These are phyloP conservation scores for Candida pseudoviswanathii DNA, from an alignment of 1,139 yeast species.

Conservation along the genomic window DNA sequence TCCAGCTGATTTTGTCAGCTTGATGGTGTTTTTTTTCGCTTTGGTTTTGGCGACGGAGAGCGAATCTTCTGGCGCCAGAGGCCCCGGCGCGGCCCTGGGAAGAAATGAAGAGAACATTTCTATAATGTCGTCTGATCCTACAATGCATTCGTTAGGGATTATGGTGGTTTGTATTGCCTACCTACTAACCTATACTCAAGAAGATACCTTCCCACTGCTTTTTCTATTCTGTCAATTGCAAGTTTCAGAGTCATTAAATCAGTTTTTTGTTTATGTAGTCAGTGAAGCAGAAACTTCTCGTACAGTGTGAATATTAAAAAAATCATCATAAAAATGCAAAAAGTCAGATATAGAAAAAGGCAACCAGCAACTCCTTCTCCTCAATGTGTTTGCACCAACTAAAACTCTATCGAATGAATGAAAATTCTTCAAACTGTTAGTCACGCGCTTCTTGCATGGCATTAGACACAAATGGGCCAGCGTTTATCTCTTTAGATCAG, in stretches of 20 bases:
- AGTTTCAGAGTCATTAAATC: conserved; percentile 77
- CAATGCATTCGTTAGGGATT: no score
- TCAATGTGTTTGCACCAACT: no score
- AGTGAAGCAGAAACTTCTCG: conserved; percentile 51
- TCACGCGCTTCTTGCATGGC: neutral
- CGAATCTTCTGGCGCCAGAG: no score
- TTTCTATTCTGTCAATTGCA: conserved; percentile 1
- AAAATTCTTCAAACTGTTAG: neutral
- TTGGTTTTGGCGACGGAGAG: no score
- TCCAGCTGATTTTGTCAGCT: no score
- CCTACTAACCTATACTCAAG: neutral
- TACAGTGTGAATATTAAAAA: conserved; percentile 64
- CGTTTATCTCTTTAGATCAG: conserved; percentile 31
- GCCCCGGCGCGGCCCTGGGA: no score
- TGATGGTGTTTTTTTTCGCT: no score
- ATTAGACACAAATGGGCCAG: no score
- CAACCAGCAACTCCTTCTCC: no score
- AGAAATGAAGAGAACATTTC: no score
- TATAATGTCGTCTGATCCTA: no score
- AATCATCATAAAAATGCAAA: conserved; percentile 48
- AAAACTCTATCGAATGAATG: conserved; percentile 1
- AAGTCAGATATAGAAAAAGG: neutral
- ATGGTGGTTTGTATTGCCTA: no score
- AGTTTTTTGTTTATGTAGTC: conserved; percentile 58
- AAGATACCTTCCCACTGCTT: neutral